phyloP scores from a whole-genome alignment of 1,284 basidiomycete genomes.

The Rhizoctonia solani region DNA sequence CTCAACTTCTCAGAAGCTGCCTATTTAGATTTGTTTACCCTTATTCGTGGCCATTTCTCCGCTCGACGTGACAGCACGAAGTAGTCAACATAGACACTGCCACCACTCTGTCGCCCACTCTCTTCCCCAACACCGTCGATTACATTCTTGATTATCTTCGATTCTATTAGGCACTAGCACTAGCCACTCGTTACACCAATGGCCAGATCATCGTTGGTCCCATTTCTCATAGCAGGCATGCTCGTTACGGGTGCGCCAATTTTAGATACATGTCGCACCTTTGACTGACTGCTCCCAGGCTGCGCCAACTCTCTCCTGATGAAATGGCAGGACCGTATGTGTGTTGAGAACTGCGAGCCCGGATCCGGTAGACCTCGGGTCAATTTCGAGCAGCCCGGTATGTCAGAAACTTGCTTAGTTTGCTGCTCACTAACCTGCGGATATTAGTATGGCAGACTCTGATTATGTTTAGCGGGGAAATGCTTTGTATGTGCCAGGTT shows the following conservation, averaged over 20 bases:
- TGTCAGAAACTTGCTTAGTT: slow-evolving; percentile 18
- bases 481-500: slow-evolving; percentile 70
- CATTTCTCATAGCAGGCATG: slow-evolving; percentile 71
- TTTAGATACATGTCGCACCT: not conserved
- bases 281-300: slow-evolving; percentile 17
- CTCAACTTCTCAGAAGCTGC: not conserved
- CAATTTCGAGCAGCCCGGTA: slow-evolving; percentile 79
- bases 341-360: slow-evolving; percentile 79
- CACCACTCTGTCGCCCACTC: slow-evolving; percentile 50
- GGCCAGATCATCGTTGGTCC: slow-evolving; percentile 43
- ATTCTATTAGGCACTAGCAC: not conserved
- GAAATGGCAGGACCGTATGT: slow-evolving; percentile 87
- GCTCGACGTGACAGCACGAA: not conserved
- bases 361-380: slow-evolving; percentile 56
- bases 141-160: too few species aligned
- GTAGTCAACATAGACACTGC: slow-evolving; percentile 43
- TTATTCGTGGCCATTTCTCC: slow-evolving; percentile 9
- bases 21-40: too few species aligned
- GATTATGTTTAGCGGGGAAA: slow-evolving; percentile 93
- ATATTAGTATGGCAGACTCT: slow-evolving; percentile 82
- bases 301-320: slow-evolving; percentile 70
- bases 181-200: slow-evolving; percentile 6
- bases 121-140: too few species aligned
- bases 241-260: slow-evolving; percentile 60
- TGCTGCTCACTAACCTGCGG: slow-evolving; percentile 17